Evolutionary conservation across 1,139 yeast species (phyloP).

Genomic region (Pichia sp.): DNA sequence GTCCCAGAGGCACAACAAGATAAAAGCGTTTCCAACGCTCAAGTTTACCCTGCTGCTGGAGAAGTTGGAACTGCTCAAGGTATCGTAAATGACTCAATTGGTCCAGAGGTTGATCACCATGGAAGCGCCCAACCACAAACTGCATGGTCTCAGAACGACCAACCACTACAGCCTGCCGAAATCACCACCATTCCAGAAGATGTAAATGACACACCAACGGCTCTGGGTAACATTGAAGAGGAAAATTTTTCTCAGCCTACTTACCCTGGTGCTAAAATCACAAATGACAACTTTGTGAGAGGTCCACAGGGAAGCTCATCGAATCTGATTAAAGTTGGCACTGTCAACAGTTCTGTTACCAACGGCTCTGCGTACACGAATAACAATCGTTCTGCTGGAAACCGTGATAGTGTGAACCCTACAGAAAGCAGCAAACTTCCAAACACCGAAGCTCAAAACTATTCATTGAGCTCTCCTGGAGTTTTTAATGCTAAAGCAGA

Average conservation of each 20-base stretch:
- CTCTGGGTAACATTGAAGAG: neutral
- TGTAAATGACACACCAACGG: neutral
- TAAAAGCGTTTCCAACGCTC: too few species aligned
- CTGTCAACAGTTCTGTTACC: neutral
- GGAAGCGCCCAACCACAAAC: neutral
- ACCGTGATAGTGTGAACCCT: neutral
- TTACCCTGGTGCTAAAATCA: too few species aligned
- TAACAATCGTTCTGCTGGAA: neutral
- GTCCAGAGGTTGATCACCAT: neutral
- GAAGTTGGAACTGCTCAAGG: neutral
- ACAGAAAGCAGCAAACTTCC: slow-evolving; percentile 6
- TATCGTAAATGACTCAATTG: neutral
- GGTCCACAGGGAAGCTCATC: neutral
- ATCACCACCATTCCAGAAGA: neutral
- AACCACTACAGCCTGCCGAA: neutral
- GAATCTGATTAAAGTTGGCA: neutral
- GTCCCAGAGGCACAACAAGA: neutral
- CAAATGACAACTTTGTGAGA: neutral
- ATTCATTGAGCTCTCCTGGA: neutral
- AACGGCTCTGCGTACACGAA: neutral
- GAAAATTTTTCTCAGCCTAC: neutral
- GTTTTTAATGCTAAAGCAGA: neutral
- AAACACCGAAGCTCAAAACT: neutral
- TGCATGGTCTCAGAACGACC: neutral
- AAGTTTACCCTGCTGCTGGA: neutral